Evolutionary conservation across 2,329 filamentous ascomycete genomes (phyloP), one percentile per base, ranked within the genome.

Genomic region (Cladophialophora chaetospira): DNA sequence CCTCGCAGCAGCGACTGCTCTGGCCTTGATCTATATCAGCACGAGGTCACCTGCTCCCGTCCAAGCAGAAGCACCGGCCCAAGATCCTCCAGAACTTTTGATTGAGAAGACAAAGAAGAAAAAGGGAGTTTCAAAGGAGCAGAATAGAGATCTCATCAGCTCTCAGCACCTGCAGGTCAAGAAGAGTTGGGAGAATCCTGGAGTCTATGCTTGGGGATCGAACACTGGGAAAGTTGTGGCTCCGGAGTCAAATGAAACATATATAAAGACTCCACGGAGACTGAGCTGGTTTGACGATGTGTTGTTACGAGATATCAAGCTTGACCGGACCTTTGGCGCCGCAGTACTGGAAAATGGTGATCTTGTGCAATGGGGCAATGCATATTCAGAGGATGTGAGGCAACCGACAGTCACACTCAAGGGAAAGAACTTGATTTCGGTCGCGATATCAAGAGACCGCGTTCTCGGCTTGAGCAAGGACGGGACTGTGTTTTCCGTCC

Each of bases 121-220:
- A 21, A 71, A 75, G 54, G 70, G 75, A 2, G 66, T 67, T 1
- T 86, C 84, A 5, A 84, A 84, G 63, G 89, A 92, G 71, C 87
- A 91, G 62, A 86, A 87, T 61, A 76, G 88, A 55, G 88, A 91
- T 53, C 73, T 88, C 55, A 84, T 96, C 65, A 93, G 88, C 69
- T 89, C 88, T 9, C 90, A 96, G 70, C 91, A 96, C 73, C 75
- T 90, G 4, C 93, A 97, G 75, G 88, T 96, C 57, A 91, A 89
- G 75, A 85, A 84, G 69, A 95, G 89, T 72, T 82, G 84, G 78
- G 84, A 85, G 72, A 86, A 89, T 58, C 93, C 94, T 0, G 94
- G 92, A 1, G 88, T 97, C 0, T 97, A 96, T 73, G 85, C 88
- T 4, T 99, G 94, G 93, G 94, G 94, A 0, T 91, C 88, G 15